Evolutionary conservation across 768 basidiomycete species (phyloP).

Genomic region (Suillus bovinus): DNA sequence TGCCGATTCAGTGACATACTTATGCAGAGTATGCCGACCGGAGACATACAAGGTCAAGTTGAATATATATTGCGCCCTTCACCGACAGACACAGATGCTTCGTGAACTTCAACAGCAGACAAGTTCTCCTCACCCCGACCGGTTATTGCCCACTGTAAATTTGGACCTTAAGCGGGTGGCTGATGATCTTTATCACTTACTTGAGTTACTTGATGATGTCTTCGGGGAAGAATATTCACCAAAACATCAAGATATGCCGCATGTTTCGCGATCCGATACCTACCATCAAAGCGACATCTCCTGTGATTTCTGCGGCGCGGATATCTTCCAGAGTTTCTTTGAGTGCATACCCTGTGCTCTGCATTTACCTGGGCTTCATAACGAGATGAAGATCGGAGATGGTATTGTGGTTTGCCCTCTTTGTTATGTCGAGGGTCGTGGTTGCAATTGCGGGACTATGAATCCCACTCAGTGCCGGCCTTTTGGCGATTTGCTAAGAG

Average conservation of each 20-base stretch:
- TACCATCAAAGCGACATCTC: slow-evolving; percentile 33
- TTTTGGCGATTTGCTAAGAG: slow-evolving; percentile 45
- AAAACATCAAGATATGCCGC: slow-evolving; percentile 27
- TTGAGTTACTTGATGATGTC: slow-evolving; percentile 48
- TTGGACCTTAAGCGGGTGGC: slow-evolving; percentile 5
- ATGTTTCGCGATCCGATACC: slow-evolving; percentile 27
- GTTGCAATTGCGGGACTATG: slow-evolving; percentile 67
- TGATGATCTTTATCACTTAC: slow-evolving; percentile 36
- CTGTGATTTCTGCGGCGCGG: slow-evolving; percentile 82
- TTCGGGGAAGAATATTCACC: slow-evolving; percentile 46
- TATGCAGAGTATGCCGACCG: slow-evolving; percentile 68
- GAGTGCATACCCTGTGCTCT: slow-evolving; percentile 57
- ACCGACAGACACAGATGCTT: slow-evolving; percentile 29
- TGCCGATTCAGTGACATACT: not conserved
- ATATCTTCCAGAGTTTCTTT: slow-evolving; percentile 82
- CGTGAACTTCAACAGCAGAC: slow-evolving; percentile 11
- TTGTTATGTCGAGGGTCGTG: slow-evolving; percentile 79
- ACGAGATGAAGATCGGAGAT: slow-evolving; percentile 34
- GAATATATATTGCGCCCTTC: slow-evolving; percentile 57
- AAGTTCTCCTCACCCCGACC: not conserved
- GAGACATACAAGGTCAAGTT: slow-evolving; percentile 79
- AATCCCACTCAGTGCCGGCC: slow-evolving; percentile 56
- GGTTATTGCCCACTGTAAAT: not conserved
- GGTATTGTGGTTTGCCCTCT: slow-evolving; percentile 61
- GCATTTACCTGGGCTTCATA: slow-evolving; percentile 12